Evolutionary conservation across 495 filamentous ascomycete genomes (phyloP).

Genomic region (Penicillium simplicissimum): DNA sequence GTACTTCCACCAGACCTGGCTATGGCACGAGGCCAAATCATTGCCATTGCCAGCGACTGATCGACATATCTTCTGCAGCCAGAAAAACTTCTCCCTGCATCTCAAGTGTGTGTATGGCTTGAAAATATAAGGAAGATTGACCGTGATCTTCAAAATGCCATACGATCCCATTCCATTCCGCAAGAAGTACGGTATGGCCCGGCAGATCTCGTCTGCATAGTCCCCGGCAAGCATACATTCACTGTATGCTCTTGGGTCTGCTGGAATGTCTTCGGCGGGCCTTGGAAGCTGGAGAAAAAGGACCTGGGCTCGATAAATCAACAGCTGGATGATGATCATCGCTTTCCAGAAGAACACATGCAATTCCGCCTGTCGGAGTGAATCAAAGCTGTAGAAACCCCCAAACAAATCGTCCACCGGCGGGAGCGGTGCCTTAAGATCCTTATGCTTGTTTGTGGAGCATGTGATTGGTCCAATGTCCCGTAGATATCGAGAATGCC

Average conservation of each 20-base stretch:
- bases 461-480: not conserved
- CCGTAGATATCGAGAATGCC: not conserved
- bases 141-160: slow-evolving; percentile 4
- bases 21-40: slow-evolving; percentile 6
- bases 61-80: slow-evolving; percentile 1
- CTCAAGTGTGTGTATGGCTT: slow-evolving; percentile 9
- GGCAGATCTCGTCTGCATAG: slow-evolving; percentile 9
- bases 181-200: slow-evolving; percentile 8
- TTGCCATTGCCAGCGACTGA: not conserved
- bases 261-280: not conserved
- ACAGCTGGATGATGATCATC: not conserved
- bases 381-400: not conserved
- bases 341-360: slow-evolving; percentile 12
- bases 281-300: not conserved
- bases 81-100: slow-evolving; percentile 6
- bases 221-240: not conserved
- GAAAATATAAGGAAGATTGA: slow-evolving; percentile 6
- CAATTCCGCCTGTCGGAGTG: slow-evolving; percentile 5
- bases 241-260: not conserved
- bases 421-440: not conserved
- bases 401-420: not conserved
- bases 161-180: not conserved
- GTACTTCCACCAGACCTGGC: slow-evolving; percentile 6
- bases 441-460: not conserved
- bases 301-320: slow-evolving; percentile 8